These are phyloP conservation scores for Novakomyces olei DNA, from an alignment of 805 yeast species.

Conservation along the genomic window DNA sequence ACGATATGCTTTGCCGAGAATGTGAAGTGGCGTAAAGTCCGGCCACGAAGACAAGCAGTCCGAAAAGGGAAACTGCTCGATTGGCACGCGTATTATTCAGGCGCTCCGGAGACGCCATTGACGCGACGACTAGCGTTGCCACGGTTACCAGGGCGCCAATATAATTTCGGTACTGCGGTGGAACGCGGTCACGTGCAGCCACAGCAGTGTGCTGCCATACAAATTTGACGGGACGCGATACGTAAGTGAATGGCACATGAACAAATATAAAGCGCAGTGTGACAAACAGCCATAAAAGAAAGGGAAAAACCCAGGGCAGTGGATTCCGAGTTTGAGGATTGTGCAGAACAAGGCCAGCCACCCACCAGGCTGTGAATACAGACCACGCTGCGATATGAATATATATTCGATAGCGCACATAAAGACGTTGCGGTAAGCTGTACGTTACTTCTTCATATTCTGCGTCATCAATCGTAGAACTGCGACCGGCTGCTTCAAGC, in stretches of 20 bases:
- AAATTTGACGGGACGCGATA: conserved; percentile 14
- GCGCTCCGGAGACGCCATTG: conserved; percentile 28
- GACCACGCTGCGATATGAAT: conserved; percentile 14
- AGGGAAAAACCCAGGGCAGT: conserved; percentile 35
- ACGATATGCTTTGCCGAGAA: conserved; percentile 24
- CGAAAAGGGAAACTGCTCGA: conserved; percentile 36
- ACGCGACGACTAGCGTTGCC: conserved; percentile 30
- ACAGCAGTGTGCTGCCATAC: conserved; percentile 15
- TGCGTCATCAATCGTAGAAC: too few relatives aligned
- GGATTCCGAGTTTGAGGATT: too few relatives aligned
- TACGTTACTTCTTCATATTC: too few relatives aligned
- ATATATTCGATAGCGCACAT: too few relatives aligned
- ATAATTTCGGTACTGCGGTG: conserved; percentile 22
- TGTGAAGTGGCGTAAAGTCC: conserved; percentile 26
- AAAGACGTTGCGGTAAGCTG: too few relatives aligned
- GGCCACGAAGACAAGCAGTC: conserved; percentile 26
- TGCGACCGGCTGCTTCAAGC: too few relatives aligned
- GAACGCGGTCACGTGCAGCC: conserved; percentile 16
- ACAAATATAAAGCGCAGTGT: conserved; percentile 31
- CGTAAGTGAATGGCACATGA: conserved; percentile 21
- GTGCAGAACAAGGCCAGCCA: conserved; percentile 29
- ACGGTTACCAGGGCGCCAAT: conserved; percentile 26
- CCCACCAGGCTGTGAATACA: conserved; percentile 36
- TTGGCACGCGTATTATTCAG: conserved; percentile 26
- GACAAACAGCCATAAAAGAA: conserved; percentile 28